Conservation (phyloP, 805 yeast species). For the Metschnikowia similis region DNA sequence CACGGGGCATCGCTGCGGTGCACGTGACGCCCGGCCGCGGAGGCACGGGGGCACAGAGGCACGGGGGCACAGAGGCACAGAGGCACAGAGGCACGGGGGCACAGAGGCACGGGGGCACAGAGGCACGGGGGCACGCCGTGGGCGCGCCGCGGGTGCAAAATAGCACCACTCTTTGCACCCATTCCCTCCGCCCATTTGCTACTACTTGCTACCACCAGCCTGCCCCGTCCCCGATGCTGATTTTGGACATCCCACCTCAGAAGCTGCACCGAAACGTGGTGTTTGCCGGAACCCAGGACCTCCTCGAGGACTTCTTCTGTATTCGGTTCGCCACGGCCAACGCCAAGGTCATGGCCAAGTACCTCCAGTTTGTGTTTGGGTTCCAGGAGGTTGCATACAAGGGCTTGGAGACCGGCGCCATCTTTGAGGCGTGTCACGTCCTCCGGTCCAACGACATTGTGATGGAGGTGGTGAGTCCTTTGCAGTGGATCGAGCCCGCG, state of each 20-base stretch:
- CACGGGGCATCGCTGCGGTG: background rate
- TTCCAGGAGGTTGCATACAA: conserved; percentile 57
- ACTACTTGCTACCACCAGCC: conserved; percentile 1
- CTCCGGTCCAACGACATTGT: conserved; percentile 52
- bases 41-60: too few species aligned
- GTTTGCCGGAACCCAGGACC: background rate
- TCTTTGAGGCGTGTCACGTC: conserved; percentile 53
- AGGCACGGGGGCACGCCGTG: background rate
- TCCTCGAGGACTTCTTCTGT: conserved; percentile 46
- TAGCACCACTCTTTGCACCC: background rate
- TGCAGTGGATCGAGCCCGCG: conserved; percentile 21
- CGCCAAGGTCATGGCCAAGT: conserved; percentile 58
- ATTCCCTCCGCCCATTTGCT: background rate
- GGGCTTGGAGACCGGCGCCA: conserved; percentile 68
- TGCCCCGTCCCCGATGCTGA: background rate
- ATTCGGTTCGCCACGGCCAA: conserved; percentile 72
- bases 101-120: too few species aligned
- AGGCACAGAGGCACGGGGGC: too few species aligned
- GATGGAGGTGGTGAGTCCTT: conserved; percentile 44
- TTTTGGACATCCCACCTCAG: background rate
- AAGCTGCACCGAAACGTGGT: background rate
- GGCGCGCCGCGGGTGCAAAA: background rate
- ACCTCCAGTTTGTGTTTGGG: conserved; percentile 55
- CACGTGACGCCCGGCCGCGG: background rate
- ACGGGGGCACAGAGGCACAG: too few species aligned